Conservation (phyloP, 2,329 filamentous ascomycete species). For the Monosporascus sp. region DNA sequence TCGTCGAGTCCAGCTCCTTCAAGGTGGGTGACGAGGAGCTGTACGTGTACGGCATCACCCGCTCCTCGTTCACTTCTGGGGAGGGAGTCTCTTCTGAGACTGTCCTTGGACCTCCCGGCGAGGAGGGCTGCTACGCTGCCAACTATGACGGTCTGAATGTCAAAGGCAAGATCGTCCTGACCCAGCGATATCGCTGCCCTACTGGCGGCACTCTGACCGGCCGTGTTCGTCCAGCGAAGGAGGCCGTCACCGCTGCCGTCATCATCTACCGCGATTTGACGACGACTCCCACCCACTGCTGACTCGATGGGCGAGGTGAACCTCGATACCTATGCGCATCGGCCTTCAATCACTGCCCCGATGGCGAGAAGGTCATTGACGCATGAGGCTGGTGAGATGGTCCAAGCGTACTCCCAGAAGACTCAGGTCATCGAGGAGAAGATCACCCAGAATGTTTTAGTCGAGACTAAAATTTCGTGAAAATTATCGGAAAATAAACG, state of each 20-base stretch:
- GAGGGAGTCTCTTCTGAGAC: conserved; percentile 37
- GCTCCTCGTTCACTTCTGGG: conserved; percentile 40
- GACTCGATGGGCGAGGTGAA: conserved; percentile 33
- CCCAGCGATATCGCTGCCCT: conserved; percentile 35
- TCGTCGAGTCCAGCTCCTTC: conserved; percentile 35
- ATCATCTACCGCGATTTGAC: conserved; percentile 35
- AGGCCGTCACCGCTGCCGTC: conserved; percentile 34
- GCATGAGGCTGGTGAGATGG: conserved; percentile 29
- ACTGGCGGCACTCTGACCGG: conserved; percentile 35
- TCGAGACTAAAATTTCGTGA: conserved; percentile 32
- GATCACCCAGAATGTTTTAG: conserved; percentile 18
- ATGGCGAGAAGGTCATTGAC: conserved; percentile 36
- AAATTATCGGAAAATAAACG: no score
- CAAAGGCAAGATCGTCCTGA: conserved; percentile 33
- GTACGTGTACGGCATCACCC: conserved; percentile 37
- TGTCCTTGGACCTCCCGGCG: conserved; percentile 34
- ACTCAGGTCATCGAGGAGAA: conserved; percentile 28
- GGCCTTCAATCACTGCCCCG: conserved; percentile 37
- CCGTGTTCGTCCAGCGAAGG: conserved; percentile 27
- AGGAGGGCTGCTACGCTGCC: conserved; percentile 30
- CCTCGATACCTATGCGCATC: conserved; percentile 28
- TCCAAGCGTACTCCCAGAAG: conserved; percentile 37
- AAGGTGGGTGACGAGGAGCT: conserved; percentile 29
- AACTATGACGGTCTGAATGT: conserved; percentile 33
- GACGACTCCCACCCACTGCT: conserved; percentile 30